Conservation (phyloP, 495 filamentous ascomycete species). For the Hyaloscypha finlandica region DNA sequence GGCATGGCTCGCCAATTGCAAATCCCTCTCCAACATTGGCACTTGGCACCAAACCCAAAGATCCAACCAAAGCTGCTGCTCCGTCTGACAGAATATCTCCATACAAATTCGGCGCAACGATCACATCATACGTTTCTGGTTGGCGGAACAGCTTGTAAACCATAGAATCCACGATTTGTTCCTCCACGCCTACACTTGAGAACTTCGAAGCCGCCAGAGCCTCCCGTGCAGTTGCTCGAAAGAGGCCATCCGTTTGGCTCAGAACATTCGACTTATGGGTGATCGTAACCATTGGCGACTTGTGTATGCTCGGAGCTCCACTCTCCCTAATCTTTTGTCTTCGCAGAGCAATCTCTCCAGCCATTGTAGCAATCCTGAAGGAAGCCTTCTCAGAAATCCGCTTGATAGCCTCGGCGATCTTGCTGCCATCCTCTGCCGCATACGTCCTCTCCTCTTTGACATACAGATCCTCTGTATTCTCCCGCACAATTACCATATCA, state of each 20-base stretch:
- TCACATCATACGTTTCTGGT: slow-evolving; percentile 91
- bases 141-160: slow-evolving; percentile 99
- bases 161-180: slow-evolving; percentile 99
- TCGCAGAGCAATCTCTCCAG: slow-evolving; percentile 88
- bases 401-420: slow-evolving; percentile 96
- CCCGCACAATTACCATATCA: slow-evolving; percentile 96
- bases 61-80: slow-evolving; percentile 93
- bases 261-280: slow-evolving; percentile 99
- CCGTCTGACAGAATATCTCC: slow-evolving; percentile 96
- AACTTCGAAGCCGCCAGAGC: slow-evolving; percentile 69
- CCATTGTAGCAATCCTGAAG: slow-evolving; percentile 83
- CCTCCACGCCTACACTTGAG: slow-evolving; percentile 70
- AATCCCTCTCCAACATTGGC: slow-evolving; percentile 96
- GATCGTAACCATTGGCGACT: slow-evolving; percentile 81
- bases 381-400: slow-evolving; percentile 86
- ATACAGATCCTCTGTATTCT: slow-evolving; percentile 99
- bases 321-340: slow-evolving; percentile 74
- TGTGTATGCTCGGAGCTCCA: slow-evolving; percentile 56
- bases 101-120: slow-evolving; percentile 97
- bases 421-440: slow-evolving; percentile 62
- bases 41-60: slow-evolving; percentile 87
- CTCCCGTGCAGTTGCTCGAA: slow-evolving; percentile 74
- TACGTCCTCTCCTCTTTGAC: slow-evolving; percentile 93
- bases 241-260: slow-evolving; percentile 93
- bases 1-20: slow-evolving; percentile 97